phyloP scores from a whole-genome alignment of 331 rosid genomes.

The Malus hybrid region DNA sequence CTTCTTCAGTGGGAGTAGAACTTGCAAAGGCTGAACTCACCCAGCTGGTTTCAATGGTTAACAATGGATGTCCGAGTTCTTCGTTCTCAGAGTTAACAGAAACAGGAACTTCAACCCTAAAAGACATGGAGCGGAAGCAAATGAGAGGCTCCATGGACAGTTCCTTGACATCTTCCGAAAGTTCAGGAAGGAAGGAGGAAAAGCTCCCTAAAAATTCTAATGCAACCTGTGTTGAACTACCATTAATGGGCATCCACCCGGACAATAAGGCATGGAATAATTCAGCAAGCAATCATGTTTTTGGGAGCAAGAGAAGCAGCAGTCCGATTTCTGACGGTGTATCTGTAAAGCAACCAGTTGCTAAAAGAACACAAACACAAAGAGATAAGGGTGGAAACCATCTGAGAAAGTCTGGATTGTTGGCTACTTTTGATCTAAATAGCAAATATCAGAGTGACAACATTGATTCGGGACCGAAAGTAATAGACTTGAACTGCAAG shows the following conservation, averaged over 20 bases:
- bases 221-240: conserved; percentile 13
- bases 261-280: conserved; percentile 20
- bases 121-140: conserved; percentile 22
- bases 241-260: conserved; percentile 28
- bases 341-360: conserved; percentile 39
- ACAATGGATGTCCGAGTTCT: conserved; percentile 52
- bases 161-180: conserved; percentile 76
- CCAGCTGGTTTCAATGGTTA: conserved; percentile 62
- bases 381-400: conserved; percentile 18
- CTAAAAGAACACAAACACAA: conserved; percentile 28
- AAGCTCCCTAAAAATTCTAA: conserved; percentile 21
- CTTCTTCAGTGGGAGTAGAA: conserved; percentile 58
- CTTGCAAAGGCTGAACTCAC: conserved; percentile 72
- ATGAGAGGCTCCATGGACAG: conserved; percentile 70
- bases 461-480: conserved; percentile 40
- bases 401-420: conserved; percentile 27
- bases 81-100: conserved; percentile 75
- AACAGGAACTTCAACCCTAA: conserved; percentile 10
- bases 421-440: conserved; percentile 60
- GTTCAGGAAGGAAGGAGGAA: conserved; percentile 54
- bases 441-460: conserved; percentile 50
- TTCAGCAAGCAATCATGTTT: conserved; percentile 13
- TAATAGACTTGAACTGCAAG: conserved; percentile 55
- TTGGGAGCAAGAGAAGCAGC: conserved; percentile 57
- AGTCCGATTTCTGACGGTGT: conserved; percentile 34